Conservation (phyloP, 257 asterid species). For the Ligustrum vulgare region DNA sequence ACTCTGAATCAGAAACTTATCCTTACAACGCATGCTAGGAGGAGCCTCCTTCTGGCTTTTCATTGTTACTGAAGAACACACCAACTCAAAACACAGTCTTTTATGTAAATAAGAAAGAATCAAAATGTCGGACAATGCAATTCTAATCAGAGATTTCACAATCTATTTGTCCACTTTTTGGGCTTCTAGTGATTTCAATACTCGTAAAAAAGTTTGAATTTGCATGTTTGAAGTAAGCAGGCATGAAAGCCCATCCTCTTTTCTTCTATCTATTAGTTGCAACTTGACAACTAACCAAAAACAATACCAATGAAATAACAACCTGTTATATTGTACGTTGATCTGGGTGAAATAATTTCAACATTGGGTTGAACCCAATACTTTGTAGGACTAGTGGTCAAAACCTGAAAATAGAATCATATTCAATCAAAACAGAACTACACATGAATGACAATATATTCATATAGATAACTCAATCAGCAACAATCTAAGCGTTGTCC, state of each 20-base stretch:
- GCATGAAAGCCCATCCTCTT: not conserved
- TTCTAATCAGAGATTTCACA: not conserved
- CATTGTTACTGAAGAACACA: conserved; percentile 31
- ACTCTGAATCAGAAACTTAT: conserved; percentile 35
- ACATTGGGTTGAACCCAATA: conserved; percentile 49
- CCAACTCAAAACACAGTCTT: not conserved
- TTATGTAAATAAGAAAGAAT: not conserved
- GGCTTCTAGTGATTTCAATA: not conserved
- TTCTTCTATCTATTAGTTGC: not conserved
- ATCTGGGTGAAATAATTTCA: conserved; percentile 42
- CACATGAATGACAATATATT: not conserved
- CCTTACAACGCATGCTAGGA: conserved; percentile 25
- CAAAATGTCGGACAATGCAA: not conserved
- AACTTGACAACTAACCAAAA: not conserved
- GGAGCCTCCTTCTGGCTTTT: conserved; percentile 26
- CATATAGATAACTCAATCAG: not conserved
- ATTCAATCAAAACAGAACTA: not conserved
- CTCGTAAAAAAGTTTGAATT: no score
- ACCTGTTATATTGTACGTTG: conserved; percentile 40
- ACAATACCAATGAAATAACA: not conserved
- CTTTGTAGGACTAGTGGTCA: conserved; percentile 47
- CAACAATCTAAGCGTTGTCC: not conserved
- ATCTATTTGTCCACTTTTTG: not conserved
- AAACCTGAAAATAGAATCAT: conserved; percentile 15
- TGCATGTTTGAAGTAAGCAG: not conserved